phyloP scores from a whole-genome alignment of 352 stramenopile species.

The Phytophthora kernoviae region DNA sequence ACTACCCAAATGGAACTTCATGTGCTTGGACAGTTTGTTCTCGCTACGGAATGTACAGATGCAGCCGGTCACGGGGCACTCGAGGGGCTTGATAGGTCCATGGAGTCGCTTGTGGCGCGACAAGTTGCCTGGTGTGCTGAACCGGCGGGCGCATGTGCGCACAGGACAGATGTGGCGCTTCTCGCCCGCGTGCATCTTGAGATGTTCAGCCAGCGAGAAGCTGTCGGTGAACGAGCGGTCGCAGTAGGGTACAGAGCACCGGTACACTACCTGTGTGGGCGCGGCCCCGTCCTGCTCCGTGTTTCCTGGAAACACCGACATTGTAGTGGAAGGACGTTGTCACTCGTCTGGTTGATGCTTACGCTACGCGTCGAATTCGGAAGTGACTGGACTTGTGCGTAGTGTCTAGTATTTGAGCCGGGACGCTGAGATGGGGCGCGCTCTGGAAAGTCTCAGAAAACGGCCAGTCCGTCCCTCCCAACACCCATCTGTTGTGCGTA shows the following conservation, averaged over 20 bases:
- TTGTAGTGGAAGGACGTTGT: not conserved
- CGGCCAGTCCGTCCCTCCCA: conserved; percentile 27
- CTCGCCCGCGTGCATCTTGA: conserved; percentile 49
- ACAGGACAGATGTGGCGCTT: conserved; percentile 60
- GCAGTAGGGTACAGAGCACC: conserved; percentile 43
- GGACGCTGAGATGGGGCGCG: conserved; percentile 32
- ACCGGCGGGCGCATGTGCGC: conserved; percentile 49
- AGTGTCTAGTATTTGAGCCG: conserved; percentile 8
- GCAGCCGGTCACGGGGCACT: conserved; percentile 51
- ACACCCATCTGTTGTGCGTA: conserved; percentile 9
- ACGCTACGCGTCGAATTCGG: conserved; percentile 16
- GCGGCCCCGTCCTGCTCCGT: not conserved
- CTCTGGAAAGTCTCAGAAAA: conserved; percentile 32
- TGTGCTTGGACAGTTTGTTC: conserved; percentile 68
- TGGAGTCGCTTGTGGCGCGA: conserved; percentile 67
- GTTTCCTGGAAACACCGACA: conserved; percentile 10
- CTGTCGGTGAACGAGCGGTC: conserved; percentile 33
- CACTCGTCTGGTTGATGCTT: not conserved
- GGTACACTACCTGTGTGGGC: conserved; percentile 21
- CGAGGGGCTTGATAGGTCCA: conserved; percentile 50
- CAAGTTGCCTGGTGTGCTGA: conserved; percentile 64
- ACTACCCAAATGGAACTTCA: conserved; percentile 65
- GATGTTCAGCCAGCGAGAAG: conserved; percentile 51
- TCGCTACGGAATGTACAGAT: conserved; percentile 60
- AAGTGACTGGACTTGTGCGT: conserved; percentile 18